Percentiles rank a stretch among this genome's conserved stretches.
Conservation (phyloP, 2,329 filamentous ascomycete species). For the Calonectria fujianensis region DNA sequence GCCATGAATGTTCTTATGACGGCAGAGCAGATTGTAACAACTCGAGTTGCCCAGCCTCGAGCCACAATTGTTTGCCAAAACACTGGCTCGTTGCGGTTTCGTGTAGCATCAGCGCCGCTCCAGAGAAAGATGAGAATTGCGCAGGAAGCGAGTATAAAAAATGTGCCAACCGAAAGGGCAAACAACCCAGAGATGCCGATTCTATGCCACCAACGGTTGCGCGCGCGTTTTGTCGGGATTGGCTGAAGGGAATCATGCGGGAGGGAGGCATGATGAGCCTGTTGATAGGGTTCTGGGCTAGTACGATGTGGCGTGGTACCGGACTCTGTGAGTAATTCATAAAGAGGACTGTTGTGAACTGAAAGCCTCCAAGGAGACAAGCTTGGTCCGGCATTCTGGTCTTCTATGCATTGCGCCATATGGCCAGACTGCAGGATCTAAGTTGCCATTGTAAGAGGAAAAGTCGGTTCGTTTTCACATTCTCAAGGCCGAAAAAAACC, state of each 20-base stretch:
- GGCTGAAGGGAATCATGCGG: background rate
- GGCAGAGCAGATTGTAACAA: conserved; percentile 38
- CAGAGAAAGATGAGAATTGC: conserved; percentile 38
- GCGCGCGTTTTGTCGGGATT: background rate
- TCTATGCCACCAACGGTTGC: conserved; percentile 33
- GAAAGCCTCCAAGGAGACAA: background rate
- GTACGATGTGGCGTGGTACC: background rate
- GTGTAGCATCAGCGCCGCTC: conserved; percentile 10
- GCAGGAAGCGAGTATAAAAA: conserved; percentile 29
- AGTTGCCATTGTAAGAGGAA: background rate
- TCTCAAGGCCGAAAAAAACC: background rate
- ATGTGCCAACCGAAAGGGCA: conserved; percentile 27
- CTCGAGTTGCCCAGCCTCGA: conserved; percentile 3
- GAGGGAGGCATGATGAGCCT: background rate
- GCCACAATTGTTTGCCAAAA: conserved; percentile 37
- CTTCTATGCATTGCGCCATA: background rate
- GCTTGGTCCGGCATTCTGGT: background rate
- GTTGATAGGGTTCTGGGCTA: background rate
- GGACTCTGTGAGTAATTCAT: background rate
- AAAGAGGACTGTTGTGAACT: background rate
- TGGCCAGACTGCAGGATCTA: background rate
- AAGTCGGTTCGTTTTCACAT: background rate
- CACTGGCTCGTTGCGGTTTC: background rate
- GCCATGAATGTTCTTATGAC: conserved; percentile 18
- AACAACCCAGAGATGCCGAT: conserved; percentile 26